Evolutionary conservation across 176 grass and related monocot species (phyloP).

Genomic region (Tillandsia leiboldiana): DNA sequence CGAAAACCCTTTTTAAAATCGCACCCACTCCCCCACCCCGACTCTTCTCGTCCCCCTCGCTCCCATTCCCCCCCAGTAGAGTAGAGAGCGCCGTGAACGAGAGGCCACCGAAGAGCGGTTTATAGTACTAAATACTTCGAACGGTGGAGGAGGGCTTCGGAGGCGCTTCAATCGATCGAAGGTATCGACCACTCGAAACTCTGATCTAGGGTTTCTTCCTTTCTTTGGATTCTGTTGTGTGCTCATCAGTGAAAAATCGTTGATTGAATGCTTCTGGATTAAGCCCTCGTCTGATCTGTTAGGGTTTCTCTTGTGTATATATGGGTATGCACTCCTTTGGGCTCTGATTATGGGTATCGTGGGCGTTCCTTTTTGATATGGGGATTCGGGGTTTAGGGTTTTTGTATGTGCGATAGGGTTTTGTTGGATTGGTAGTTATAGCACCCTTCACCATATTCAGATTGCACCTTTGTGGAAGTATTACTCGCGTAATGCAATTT

Average conservation of each 20-base stretch:
- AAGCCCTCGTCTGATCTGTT: background rate
- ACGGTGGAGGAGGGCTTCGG: background rate
- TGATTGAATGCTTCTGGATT: background rate
- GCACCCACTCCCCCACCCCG: background rate
- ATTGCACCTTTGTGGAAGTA: background rate
- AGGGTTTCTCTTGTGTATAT: background rate
- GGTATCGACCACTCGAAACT: background rate
- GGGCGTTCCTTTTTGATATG: background rate
- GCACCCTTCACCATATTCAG: background rate
- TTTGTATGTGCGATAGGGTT: background rate
- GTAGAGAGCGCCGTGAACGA: background rate
- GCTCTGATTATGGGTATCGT: background rate
- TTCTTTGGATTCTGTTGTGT: background rate
- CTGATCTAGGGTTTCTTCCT: background rate
- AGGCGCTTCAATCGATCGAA: background rate
- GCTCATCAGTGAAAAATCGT: background rate
- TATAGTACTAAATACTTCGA: background rate
- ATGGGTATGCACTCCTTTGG: background rate
- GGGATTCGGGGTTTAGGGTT: slow-evolving; percentile 9
- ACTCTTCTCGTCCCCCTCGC: background rate
- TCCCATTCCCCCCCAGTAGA: background rate
- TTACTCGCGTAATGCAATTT: background rate
- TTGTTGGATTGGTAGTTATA: background rate
- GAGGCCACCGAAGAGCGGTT: background rate
- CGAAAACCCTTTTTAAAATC: slow-evolving; percentile 14